Evolutionary conservation across 2,329 filamentous ascomycete species (phyloP).

Genomic region (Xylaria sp.): DNA sequence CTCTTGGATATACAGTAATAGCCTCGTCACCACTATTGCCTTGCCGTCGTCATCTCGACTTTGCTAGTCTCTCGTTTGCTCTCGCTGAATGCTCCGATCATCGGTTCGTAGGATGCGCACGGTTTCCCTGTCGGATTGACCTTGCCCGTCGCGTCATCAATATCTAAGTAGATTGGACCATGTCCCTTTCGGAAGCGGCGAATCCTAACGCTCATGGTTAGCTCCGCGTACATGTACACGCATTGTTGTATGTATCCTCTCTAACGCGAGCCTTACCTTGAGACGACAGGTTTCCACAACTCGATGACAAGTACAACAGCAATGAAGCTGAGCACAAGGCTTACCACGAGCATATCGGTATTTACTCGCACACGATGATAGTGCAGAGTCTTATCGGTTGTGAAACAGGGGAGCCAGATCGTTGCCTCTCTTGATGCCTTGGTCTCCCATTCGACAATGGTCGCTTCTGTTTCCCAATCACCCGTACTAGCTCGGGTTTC

Average conservation of each 20-base stretch:
- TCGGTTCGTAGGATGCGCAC: conserved; percentile 12
- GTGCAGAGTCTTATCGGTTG: conserved; percentile 41
- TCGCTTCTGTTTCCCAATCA: conserved; percentile 43
- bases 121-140: conserved; percentile 12
- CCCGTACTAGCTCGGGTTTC: conserved; percentile 44
- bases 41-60: conserved; percentile 34
- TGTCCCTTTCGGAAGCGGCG: conserved; percentile 33
- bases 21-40: conserved; percentile 14
- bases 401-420: conserved; percentile 44
- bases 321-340: conserved; percentile 40
- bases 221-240: conserved; percentile 2
- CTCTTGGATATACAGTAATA: conserved; percentile 9
- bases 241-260: not conserved
- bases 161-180: conserved; percentile 44
- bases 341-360: conserved; percentile 45
- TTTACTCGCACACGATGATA: conserved; percentile 46
- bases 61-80: conserved; percentile 23
- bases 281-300: conserved; percentile 41
- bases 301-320: conserved; percentile 42
- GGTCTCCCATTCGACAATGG: conserved; percentile 48
- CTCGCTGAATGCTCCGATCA: conserved; percentile 23
- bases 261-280: conserved; percentile 40
- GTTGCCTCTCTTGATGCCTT: conserved; percentile 46
- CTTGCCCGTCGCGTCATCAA: conserved; percentile 32
- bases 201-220: conserved; percentile 39